Conservation (phyloP, 106 monocot species). For the Platanthera guangdongensis region DNA sequence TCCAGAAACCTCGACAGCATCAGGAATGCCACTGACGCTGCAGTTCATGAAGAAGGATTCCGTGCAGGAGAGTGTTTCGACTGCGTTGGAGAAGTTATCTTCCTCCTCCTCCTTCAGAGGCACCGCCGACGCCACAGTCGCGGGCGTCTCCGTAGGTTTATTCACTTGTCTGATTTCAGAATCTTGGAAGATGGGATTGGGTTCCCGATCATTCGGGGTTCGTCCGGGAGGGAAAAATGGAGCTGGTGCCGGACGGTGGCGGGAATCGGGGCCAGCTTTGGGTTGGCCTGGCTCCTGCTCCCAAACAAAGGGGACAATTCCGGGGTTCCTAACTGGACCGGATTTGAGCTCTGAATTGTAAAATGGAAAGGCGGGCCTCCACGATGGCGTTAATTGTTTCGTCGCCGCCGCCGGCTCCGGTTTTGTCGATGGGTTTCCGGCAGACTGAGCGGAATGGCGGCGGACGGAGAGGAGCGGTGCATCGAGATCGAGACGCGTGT, state of each 20-base stretch:
- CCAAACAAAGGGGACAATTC: conserved; percentile 61
- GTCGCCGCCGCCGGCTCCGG: neutral
- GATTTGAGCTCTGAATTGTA: conserved; percentile 55
- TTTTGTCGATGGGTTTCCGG: neutral
- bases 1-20: conserved; percentile 8
- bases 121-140: neutral
- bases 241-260: neutral
- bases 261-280: conserved; percentile 9
- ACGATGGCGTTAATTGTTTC: neutral
- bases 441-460: conserved; percentile 18
- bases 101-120: conserved; percentile 25
- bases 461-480: conserved; percentile 58
- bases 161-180: neutral
- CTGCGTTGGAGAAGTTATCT: conserved; percentile 66
- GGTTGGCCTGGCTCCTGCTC: conserved; percentile 64
- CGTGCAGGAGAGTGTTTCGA: conserved; percentile 51
- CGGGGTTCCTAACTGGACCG: conserved; percentile 40
- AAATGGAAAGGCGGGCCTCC: conserved; percentile 33
- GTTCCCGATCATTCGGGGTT: neutral
- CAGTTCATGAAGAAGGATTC: conserved; percentile 83
- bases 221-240: conserved; percentile 1
- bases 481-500: conserved; percentile 52
- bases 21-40: conserved; percentile 37
- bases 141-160: neutral
- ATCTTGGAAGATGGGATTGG: neutral